Base-by-base conservation (phyloP, 2,329 filamentous ascomycete genomes). In the Dactylellina parvicollis region DNA sequence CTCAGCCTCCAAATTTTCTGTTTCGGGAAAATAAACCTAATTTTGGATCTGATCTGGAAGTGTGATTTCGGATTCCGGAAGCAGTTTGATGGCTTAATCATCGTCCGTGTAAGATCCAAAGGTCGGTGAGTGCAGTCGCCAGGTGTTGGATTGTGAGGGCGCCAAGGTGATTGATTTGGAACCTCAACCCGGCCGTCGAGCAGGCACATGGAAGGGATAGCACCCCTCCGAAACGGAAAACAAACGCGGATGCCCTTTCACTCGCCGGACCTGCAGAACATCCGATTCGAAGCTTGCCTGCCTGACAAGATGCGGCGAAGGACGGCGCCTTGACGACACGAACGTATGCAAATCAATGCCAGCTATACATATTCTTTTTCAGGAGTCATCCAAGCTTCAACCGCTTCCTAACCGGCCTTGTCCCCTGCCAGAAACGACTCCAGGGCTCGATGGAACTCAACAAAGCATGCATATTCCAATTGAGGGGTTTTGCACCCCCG, bases 171-270 rank as follows among this genome's bases (percentile, higher is more conserved):
- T 56, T 52, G 62, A 57, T 59, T 59, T 52, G 62, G 62, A 67
- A 52, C 52, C 18, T 59, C 52, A 59, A 57, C 57, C 22, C 46
- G 49, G 57, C 36, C 59, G 26, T 42, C 28, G 26, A 52, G 44
- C n/a, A n/a, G n/a, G n/a, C n/a, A n/a, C 67, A 65, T 52, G 59
- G 56, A 61, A 34, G 50, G 57, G 50, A 59, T 49, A 46, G 46
- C 49, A n/a, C 49, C 44, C 50, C 50, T 72, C 66, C 42, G 26
- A 72, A 72, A 64, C 36, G 67, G 67, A 64, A 72, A 72, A 72
- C 52, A 72, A 65, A 72, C 52, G 67, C 67, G 67, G 52, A 18
- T 50, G 36, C n/a, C n/a, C n/a, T n/a, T n/a, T n/a, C n/a, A n/a
- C n/a, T n/a, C n/a, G n/a, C n/a, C n/a, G n/a, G n/a, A n/a, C n/a